A percentile compares a stretch with the other conserved stretches of the same genome.
These are phyloP conservation scores for Rosellinia necatrix DNA, from an alignment of 2,329 filamentous ascomycete species.

Conservation along the genomic window DNA sequence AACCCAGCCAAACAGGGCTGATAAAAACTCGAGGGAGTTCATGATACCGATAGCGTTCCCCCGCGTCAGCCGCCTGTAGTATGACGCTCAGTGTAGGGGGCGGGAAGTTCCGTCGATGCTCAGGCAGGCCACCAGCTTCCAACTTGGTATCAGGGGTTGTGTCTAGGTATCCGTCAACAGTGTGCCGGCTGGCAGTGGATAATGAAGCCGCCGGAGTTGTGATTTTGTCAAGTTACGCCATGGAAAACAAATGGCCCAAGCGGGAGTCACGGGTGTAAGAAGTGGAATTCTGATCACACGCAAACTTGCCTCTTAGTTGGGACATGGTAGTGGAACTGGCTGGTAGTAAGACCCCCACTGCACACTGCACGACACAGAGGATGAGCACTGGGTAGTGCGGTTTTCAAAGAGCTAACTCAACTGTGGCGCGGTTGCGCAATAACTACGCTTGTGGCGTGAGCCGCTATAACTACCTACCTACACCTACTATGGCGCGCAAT, in stretches of 20 bases:
- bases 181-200: background rate
- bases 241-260: background rate
- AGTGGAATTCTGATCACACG: constrained; percentile 1
- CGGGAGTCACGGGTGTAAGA: too few species aligned
- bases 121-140: background rate
- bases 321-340: too few species aligned
- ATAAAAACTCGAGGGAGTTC: constrained; percentile 54
- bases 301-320: constrained; percentile 4
- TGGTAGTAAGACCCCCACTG: too few species aligned
- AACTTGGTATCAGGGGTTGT: too few species aligned
- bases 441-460: too few species aligned
- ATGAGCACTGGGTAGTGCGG: too few species aligned
- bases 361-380: too few species aligned
- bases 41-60: constrained; percentile 26
- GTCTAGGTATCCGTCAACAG: background rate
- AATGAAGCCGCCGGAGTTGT: background rate
- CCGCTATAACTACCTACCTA: too few species aligned
- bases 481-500: too few species aligned
- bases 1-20: constrained; percentile 72
- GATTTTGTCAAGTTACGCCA: too few species aligned
- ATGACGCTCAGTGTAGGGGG: background rate
- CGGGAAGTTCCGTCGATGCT: background rate
- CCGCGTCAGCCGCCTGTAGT: background rate
- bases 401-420: too few species aligned
- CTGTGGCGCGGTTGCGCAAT: too few species aligned